Base-by-base conservation (phyloP, 805 yeast species). In the Candida silvicultrix region DNA sequence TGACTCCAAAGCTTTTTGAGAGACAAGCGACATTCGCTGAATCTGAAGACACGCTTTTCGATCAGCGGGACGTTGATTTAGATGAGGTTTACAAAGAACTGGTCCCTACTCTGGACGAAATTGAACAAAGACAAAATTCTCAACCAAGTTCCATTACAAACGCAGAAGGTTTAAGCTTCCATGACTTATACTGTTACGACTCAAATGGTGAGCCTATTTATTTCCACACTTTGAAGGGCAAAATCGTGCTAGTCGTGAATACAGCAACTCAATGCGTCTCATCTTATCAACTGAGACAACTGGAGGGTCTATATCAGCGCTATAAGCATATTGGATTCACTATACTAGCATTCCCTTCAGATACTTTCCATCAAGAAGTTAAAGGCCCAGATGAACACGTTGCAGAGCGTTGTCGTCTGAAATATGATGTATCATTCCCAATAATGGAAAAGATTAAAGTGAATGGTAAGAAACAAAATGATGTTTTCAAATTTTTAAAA, bases 311-410 rank as follows among this genome's bases (percentile, higher is more conserved):
- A 14, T 81, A 87, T 68, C 68, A 80, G 49, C 79, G 80, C 60
- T 85, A 83, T 67, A 67, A 74, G 44, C 78, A 74, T 42, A 59
- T 75, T 50, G 95, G 87, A 1, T 69, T 90, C 21, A 79, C 68
- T 40, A 73, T 89, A 23, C 52, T 89, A 32, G 97, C 89, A 0
- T 89, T 89, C 75, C 97, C 97, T 29, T 87, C 96, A 67, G 86
- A 88, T 68, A 96, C 89, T 63, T 89, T 89, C 62, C 90, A 85
- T 21, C 69, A 77, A 56, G 85, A 94, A 71, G 87, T 90, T 66
- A 83, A 94, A 54, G 82, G 81, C 4, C 59, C 77, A 3, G 80
- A 77, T 43, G 76, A 80, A 46, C 89, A 85, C 58, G 87, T 88
- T 52, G 81, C 79, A 19, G 65, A 73, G 40, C 85, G 85, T 69